Base-by-base conservation (phyloP, 225 moss, liverwort and hornwort species). In the Polytrichum commune region DNA sequence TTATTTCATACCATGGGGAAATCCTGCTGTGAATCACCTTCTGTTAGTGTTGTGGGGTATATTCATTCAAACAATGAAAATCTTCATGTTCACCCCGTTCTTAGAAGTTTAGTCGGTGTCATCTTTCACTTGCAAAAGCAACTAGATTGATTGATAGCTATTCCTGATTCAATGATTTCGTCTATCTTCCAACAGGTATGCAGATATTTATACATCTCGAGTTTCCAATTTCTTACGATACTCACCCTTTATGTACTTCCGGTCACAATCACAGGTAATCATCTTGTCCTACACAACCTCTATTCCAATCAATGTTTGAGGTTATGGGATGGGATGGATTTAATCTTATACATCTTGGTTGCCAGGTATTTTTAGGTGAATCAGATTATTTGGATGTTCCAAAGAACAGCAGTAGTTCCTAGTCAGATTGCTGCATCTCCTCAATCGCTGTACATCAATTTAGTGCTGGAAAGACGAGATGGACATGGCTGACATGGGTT, bases 241-340 rank as follows among this genome's bases (percentile, higher is more conserved):
- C 82, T 92, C 94, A 55, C 94, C 94, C 35, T 94, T 92, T 69
- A 94, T 94, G 94, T 92, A 94, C 76, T 94, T 94, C 62, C 84
- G 88, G 71, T 94, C 94, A 66, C 94, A 94, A 53, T 90, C 90
- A 62, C 94, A 94, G 94, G 94, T 94, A 87, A 62, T 66, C 56
- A 60, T n/a, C 8, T 26, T 60, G 57, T 30, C 64, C 20, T 67
- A 53, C 58, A 60, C 29, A 29, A 26, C 29, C 19, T 68, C 55
- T 38, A 60, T 66, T 32, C 16, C 38, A 58, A n/a, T 38, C 62
- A 66, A 67, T 60, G 61, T 76, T 68, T 7, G 35, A 33, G 68
- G 24, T 58, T 53, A 76, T 38, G 68, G 35, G 28, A 20, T 33
- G 16, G 9, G 19, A 30, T 20, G 65, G 56, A 68, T 63, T 6